Evolutionary conservation across 2,329 filamentous ascomycete species (phyloP).

Genomic region (Elsinoe necatrix): DNA sequence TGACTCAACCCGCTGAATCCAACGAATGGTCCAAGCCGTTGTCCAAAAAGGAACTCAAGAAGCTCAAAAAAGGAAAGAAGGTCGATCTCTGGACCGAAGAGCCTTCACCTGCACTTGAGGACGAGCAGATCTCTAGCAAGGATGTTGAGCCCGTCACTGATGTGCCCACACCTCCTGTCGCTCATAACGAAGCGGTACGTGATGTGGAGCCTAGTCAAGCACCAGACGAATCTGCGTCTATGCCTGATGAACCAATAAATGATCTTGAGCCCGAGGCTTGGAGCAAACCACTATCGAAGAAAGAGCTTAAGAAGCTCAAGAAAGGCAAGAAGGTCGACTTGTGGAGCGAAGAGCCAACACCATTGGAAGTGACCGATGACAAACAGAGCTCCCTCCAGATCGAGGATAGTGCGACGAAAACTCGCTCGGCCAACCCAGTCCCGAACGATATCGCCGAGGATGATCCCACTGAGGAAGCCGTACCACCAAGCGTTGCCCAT

Average conservation of each 20-base stretch:
- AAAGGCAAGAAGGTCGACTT: not conserved
- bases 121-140: not conserved
- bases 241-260: not conserved
- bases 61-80: constrained; percentile 12
- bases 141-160: not conserved
- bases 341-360: not conserved
- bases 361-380: not conserved
- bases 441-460: too few relatives aligned
- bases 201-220: not conserved
- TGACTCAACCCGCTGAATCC: not conserved
- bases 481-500: not conserved
- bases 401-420: too few relatives aligned
- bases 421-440: too few relatives aligned
- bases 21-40: not conserved
- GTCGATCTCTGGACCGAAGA: not conserved
- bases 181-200: not conserved
- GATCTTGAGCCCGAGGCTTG: not conserved
- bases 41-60: constrained; percentile 17
- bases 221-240: not conserved
- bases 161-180: not conserved
- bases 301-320: constrained; percentile 17
- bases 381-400: not conserved
- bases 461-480: not conserved
- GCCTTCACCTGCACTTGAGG: not conserved
- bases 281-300: constrained; percentile 14